Evolutionary conservation across 139 green algal genomes (phyloP).

Genomic region (Spirogloea muscicola): DNA sequence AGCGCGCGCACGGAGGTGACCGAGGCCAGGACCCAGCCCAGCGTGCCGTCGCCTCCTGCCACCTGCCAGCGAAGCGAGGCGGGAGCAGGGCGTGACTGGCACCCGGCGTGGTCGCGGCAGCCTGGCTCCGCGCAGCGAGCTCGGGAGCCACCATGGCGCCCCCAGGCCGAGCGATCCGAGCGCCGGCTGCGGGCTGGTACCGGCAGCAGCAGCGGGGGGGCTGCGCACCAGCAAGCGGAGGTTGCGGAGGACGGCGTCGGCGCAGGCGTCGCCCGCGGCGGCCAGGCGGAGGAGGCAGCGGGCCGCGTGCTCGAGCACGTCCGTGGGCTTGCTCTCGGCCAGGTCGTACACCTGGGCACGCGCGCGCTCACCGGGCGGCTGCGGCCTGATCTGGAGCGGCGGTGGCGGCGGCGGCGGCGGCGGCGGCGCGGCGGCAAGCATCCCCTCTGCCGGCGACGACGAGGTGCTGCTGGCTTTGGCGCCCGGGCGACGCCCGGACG

Average conservation of each 20-base stretch:
- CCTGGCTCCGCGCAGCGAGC: not conserved
- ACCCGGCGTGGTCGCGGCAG: not conserved
- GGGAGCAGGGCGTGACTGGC: not conserved
- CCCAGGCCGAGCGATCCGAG: not conserved
- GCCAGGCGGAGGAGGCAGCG: constrained; percentile 6
- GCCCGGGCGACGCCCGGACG: too few relatives aligned
- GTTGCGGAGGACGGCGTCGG: not conserved
- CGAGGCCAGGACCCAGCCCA: constrained; percentile 38
- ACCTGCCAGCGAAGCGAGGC: not conserved
- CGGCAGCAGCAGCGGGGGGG: not conserved
- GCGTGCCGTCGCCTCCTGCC: constrained; percentile 40
- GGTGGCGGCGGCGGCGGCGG: too few relatives aligned
- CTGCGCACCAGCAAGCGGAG: constrained; percentile 12
- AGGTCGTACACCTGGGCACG: constrained; percentile 17
- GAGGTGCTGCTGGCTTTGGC: too few relatives aligned
- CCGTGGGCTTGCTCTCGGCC: constrained; percentile 6
- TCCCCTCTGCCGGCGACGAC: too few relatives aligned
- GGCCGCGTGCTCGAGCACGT: not conserved
- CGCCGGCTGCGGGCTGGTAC: not conserved
- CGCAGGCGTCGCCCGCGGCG: not conserved
- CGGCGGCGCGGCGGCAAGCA: too few relatives aligned
- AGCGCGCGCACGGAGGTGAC: not conserved
- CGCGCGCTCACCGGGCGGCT: too few relatives aligned
- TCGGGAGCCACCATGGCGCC: not conserved
- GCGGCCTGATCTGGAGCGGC: too few relatives aligned